Conservation (phyloP, 208 protist genomes). For the Vickermania spadyakhi region DNA sequence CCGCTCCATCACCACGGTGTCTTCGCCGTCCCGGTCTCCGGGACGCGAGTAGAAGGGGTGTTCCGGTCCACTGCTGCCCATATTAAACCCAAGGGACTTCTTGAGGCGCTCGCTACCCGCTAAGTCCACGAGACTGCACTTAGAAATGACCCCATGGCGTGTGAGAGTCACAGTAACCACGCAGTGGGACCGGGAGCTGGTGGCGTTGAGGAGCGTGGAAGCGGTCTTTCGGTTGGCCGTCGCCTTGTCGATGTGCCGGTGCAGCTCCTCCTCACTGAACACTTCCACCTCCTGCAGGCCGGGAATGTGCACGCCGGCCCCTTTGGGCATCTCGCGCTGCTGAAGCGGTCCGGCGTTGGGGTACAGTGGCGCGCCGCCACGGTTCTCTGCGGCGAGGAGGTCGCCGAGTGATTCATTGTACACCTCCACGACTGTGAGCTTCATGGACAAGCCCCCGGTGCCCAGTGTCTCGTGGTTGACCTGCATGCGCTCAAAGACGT, state of each 20-base stretch:
- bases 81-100: slow-evolving; percentile 22
- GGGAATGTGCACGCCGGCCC: slow-evolving; percentile 63
- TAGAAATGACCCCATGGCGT: slow-evolving; percentile 37
- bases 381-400: slow-evolving; percentile 32
- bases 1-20: slow-evolving; percentile 24
- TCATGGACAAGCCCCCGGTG: slow-evolving; percentile 8
- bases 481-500: slow-evolving; percentile 67
- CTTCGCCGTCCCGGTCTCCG: slow-evolving; percentile 6
- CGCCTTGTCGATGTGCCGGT: slow-evolving; percentile 65
- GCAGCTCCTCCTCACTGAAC: slow-evolving; percentile 48
- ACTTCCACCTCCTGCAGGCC: slow-evolving; percentile 69
- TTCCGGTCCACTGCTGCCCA: background rate
- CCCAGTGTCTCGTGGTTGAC: slow-evolving; percentile 16
- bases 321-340: slow-evolving; percentile 81
- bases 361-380: too few species aligned
- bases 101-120: slow-evolving; percentile 91
- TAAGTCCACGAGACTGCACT: slow-evolving; percentile 91
- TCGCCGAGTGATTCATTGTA: slow-evolving; percentile 93
- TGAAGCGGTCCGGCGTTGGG: slow-evolving; percentile 19
- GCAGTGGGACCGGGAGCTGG: slow-evolving; percentile 89
- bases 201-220: slow-evolving; percentile 89
- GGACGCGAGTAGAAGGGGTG: background rate
- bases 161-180: slow-evolving; percentile 86
- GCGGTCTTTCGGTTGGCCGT: slow-evolving; percentile 87
- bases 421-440: slow-evolving; percentile 86